Evolutionary conservation across 805 yeast species (phyloP), one percentile per base, ranked within the genome.

Genomic region (Brettanomyces nanus): DNA sequence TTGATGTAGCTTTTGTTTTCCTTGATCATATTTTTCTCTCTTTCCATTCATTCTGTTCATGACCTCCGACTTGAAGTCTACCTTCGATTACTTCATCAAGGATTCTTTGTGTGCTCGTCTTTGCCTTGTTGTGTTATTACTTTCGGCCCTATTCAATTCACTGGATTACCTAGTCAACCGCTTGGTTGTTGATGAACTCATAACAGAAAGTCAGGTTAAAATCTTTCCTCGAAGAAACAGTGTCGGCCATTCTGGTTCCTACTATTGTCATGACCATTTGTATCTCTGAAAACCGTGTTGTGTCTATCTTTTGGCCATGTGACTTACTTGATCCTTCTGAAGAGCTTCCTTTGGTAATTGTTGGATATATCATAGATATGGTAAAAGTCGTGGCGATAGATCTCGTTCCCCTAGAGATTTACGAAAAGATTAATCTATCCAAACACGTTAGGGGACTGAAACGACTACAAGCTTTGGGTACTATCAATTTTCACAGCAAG

Each of bases 261-360:
- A n/a, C n/a, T n/a, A 32, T 20, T 27, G 21, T 7, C 26, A 20
- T 20, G 18, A 6, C 35, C n/a, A 15, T 14, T 6, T 14, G 11
- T 13, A 10, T 15, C 14, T 21, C 23, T 9, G 17, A 17, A 6
- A 26, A 31, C 18, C 10, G 18, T 21, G 33, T 37, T n/a, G 35
- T 28, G 3, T 32, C 52, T n/a, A 31, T 55, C 1, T 58, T 54
- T 32, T 59, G 63, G 63, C 63, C 64, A 9, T 36, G 41, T 10
- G 62, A 59, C 36, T 32, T 59, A 19, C 37, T 35, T 6, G 22
- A 26, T 9, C 31, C 41, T 4, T 23, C 35, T 4, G n/a, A 20
- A 9, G 20, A 21, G 4, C 34, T 45, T 11, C 41, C 46, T 6
- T 40, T 48, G 11, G 38, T 54, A 13, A 44, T 58, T 3, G 36